Evolutionary conservation across 176 grass and related monocot species (phyloP).

Genomic region (Musa schizocarpa): DNA sequence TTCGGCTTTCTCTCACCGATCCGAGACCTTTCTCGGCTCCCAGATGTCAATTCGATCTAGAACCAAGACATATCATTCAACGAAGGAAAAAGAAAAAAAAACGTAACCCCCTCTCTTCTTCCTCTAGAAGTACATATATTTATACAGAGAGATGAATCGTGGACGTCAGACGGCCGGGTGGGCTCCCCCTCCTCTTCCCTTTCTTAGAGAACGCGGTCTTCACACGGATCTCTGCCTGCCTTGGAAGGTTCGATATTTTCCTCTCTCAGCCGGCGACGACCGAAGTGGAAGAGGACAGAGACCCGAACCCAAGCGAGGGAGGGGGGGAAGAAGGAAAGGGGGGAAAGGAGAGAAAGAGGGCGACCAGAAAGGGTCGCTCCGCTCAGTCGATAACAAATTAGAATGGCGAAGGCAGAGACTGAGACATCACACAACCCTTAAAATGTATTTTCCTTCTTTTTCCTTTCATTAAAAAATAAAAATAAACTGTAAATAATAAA

Average conservation of each 20-base stretch:
- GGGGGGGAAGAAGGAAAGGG: constrained; percentile 2
- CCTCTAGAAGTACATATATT: constrained; percentile 3
- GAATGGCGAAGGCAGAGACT: neutral
- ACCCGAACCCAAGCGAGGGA: neutral
- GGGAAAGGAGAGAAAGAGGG: neutral
- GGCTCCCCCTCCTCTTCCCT: neutral
- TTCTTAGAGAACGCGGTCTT: neutral
- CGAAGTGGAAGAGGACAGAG: neutral
- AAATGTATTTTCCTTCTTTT: neutral
- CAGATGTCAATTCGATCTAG: neutral
- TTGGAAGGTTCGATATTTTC: constrained; percentile 13
- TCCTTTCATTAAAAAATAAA: neutral
- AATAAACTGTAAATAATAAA: no score
- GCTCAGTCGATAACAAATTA: no score
- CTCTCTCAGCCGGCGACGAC: neutral
- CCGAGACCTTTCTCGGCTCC: neutral
- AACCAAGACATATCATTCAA: neutral
- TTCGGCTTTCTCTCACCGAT: neutral
- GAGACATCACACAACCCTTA: neutral
- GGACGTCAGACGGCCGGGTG: neutral
- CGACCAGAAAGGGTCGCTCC: neutral
- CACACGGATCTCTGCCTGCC: neutral
- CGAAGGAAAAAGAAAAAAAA: neutral
- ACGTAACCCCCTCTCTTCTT: neutral
- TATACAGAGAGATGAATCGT: neutral